phyloP scores from a whole-genome alignment of 371 early-diverging fungal genomes.

The Basidiobolus meristosporus region DNA sequence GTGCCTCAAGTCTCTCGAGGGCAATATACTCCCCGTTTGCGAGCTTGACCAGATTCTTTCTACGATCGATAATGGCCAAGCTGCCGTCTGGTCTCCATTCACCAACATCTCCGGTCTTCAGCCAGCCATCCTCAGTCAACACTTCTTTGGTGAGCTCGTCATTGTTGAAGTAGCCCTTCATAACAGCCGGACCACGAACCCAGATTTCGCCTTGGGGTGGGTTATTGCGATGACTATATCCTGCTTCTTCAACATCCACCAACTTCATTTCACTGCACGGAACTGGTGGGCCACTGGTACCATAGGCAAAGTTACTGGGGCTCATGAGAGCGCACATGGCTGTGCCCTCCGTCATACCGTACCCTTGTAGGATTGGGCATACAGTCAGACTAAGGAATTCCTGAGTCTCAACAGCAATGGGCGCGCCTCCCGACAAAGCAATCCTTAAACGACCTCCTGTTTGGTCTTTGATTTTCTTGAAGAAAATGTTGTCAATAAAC shows the following conservation, averaged over 20 bases:
- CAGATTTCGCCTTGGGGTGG: conserved; percentile 79
- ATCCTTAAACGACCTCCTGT: conserved; percentile 85
- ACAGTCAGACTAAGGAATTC: conserved; percentile 67
- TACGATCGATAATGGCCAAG: conserved; percentile 63
- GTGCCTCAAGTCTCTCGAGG: conserved; percentile 93
- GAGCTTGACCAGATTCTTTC: conserved; percentile 76
- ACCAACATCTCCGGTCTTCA: conserved; percentile 90
- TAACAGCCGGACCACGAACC: conserved; percentile 63
- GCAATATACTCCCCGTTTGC: too few relatives aligned
- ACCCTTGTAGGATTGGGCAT: conserved; percentile 78
- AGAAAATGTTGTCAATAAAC: conserved; percentile 84
- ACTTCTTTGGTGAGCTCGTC: conserved; percentile 53
- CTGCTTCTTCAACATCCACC: conserved; percentile 65
- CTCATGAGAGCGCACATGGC: conserved; percentile 44
- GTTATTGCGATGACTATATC: conserved; percentile 41
- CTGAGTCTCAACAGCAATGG: conserved; percentile 69
- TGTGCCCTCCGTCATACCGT: conserved; percentile 52
- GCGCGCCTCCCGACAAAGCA: conserved; percentile 89
- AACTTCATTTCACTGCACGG: conserved; percentile 77
- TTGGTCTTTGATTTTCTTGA: conserved; percentile 72
- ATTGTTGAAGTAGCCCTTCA: conserved; percentile 63
- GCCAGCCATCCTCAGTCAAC: conserved; percentile 74
- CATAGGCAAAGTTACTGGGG: conserved; percentile 32
- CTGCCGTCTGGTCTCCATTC: conserved; percentile 51
- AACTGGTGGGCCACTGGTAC: conserved; percentile 58